Evolutionary conservation across 225 moss, liverwort and hornwort species (phyloP).

Genomic region (Straminergon stramineum): DNA sequence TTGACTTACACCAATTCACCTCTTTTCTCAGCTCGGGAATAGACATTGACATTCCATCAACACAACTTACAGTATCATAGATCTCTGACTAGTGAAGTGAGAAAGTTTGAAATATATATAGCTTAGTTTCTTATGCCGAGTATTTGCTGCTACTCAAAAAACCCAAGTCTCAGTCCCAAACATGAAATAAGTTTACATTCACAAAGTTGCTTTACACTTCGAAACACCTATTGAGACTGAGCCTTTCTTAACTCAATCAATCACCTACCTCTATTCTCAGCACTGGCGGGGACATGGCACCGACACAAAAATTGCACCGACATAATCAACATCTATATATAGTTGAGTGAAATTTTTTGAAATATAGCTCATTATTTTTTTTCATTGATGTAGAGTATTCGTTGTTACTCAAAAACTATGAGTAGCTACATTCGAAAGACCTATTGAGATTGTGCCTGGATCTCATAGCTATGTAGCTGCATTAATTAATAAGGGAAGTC

Average conservation of each 20-base stretch:
- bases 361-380: background rate
- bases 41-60: background rate
- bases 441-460: background rate
- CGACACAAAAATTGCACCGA: background rate
- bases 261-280: background rate
- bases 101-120: background rate
- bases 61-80: too few relatives aligned
- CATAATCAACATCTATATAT: background rate
- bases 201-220: background rate
- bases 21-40: background rate
- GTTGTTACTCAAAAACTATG: background rate
- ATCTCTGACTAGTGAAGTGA: background rate
- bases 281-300: background rate
- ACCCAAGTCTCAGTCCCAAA: background rate
- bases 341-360: background rate
- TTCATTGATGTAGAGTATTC: background rate
- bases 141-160: background rate
- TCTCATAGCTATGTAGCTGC: background rate
- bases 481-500: background rate
- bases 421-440: background rate
- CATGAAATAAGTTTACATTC: background rate
- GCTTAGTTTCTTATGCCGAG: background rate
- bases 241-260: background rate
- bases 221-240: background rate
- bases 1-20: background rate